Evolutionary conservation across 371 early-diverging fungal species (phyloP), one percentile per base, ranked within the genome.

Genomic region (Massospora cicadina): DNA sequence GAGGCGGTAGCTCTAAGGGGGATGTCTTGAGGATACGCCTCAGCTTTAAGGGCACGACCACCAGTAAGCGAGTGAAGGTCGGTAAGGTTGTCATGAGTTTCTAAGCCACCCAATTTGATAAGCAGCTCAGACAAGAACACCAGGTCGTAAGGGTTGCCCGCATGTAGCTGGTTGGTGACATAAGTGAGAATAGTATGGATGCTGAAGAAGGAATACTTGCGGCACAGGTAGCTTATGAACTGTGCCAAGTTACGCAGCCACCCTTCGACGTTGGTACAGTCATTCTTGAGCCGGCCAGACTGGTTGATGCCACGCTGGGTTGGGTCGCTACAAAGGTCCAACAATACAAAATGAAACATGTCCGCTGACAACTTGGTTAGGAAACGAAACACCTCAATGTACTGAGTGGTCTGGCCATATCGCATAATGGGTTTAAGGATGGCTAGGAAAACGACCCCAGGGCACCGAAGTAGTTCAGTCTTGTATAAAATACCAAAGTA

Each of bases 41-140:
- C 81, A 24, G 71, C 67, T 57, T 72, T 76, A 26, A 90, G 69
- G 2, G 75, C 71, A 2, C 86, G 85, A 1, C 86, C 81, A 33
- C 87, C 89, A 0, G 83, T 82, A 57, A 89, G 74, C 1, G 84
- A 78, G 0, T 76, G 77, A 23, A 88, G 72, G 65, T 89, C 88
- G 21, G 74, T 68, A 31, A 77, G 63, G 0, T 77, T 78, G 10
- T 72, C 84, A 1, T 78, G 70, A 2, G 78, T 75, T 63, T 85
- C 81, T 29, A 88, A 76, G 26, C 89, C 89, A n/a, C 79, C 76
- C 81, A 89, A 81, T 63, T 81, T 80, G 12, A 78, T 76, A 3
- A 91, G 74, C 13, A 90, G 72, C 67, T 90, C 88, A n/a, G 81
- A 78, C 33, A 91, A 69, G 0, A 91, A 70, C 1, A 83, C 67